Conservation (phyloP, 495 filamentous ascomycete species). For the Penicillium roqueforti region DNA sequence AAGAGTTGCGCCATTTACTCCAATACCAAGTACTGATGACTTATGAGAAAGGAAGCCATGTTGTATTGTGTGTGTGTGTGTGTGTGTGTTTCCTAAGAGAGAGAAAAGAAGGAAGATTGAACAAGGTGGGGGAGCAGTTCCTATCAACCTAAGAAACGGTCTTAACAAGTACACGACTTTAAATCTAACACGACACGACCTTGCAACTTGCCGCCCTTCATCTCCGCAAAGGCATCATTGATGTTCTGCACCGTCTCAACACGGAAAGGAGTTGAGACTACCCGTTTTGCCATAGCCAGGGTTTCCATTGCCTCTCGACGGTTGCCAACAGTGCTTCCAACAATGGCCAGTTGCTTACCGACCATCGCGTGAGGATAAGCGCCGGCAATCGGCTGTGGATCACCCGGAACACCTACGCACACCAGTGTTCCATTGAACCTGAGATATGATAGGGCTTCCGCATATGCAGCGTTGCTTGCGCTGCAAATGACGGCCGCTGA, state of each 20-base stretch:
- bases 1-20: too few species aligned
- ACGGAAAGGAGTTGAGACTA: not conserved
- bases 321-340: conserved; percentile 7
- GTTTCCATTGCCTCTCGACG: conserved; percentile 6
- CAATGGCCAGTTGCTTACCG: conserved; percentile 2
- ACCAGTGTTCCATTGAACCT: conserved; percentile 52
- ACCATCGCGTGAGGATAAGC: conserved; percentile 5
- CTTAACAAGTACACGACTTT: not conserved
- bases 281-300: conserved; percentile 1
- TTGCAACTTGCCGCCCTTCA: conserved; percentile 6
- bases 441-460: conserved; percentile 43
- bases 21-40: too few species aligned
- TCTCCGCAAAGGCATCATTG: not conserved
- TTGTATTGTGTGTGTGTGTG: too few species aligned
- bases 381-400: not conserved
- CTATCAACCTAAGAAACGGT: too few species aligned
- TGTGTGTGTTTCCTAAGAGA: too few species aligned
- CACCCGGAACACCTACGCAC: conserved; percentile 53
- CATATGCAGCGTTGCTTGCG: conserved; percentile 52
- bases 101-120: too few species aligned
- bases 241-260: not conserved
- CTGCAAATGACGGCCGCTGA: conserved; percentile 55
- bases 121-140: too few species aligned
- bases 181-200: conserved; percentile 4
- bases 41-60: too few species aligned